Evolutionary conservation across 257 asterid species (phyloP).

Genomic region (Scutellaria baicalensis): DNA sequence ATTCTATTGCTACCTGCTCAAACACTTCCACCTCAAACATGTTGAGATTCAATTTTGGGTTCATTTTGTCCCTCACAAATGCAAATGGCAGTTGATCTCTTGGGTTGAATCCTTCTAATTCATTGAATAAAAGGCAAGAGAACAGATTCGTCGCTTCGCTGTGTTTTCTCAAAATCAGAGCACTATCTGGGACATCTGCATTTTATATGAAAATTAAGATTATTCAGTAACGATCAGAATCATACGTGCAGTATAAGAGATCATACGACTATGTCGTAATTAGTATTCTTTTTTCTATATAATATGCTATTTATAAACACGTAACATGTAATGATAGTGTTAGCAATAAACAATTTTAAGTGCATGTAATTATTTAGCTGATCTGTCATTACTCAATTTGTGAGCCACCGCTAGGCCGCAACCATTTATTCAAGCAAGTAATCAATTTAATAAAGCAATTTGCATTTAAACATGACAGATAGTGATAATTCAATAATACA

Average conservation of each 20-base stretch:
- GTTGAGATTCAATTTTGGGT: constrained; percentile 46
- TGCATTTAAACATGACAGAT: neutral
- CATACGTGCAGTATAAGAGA: neutral
- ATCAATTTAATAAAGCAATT: neutral
- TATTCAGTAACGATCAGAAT: neutral
- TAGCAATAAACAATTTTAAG: no score
- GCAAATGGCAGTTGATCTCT: constrained; percentile 89
- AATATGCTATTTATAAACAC: neutral
- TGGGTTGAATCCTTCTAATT: constrained; percentile 83
- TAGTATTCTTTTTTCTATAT: neutral
- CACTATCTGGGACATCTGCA: constrained; percentile 94
- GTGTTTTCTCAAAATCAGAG: constrained; percentile 70
- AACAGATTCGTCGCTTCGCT: constrained; percentile 45
- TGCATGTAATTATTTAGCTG: neutral
- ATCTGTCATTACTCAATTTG: neutral
- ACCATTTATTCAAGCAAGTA: neutral
- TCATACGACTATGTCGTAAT: neutral
- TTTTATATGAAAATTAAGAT: neutral
- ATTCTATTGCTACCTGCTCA: constrained; percentile 77
- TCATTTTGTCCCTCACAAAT: constrained; percentile 79
- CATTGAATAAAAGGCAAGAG: constrained; percentile 84
- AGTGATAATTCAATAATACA: neutral
- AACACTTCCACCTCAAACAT: constrained; percentile 90
- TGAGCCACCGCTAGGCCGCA: neutral
- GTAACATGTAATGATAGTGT: neutral